Conservation (phyloP, 164 flowering plant species). For the Aristolochia fimbriata region DNA sequence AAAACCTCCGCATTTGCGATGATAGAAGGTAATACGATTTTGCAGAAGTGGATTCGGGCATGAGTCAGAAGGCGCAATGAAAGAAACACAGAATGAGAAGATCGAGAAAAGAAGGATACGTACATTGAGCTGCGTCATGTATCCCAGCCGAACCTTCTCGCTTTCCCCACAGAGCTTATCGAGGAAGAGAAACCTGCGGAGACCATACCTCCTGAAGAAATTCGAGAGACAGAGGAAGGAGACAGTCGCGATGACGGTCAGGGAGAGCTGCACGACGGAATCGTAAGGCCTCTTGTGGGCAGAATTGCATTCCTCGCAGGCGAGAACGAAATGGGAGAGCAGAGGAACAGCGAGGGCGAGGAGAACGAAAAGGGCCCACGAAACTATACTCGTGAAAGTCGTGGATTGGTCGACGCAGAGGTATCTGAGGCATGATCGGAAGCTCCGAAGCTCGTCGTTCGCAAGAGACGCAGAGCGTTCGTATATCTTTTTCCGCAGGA, state of each 20-base stretch:
- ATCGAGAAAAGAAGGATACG: constrained; percentile 11
- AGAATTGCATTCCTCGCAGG: constrained; percentile 54
- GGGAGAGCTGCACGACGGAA: constrained; percentile 55
- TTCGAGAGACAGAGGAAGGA: constrained; percentile 61
- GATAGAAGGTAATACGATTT: too few relatives aligned
- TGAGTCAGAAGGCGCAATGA: background rate
- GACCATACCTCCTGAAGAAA: constrained; percentile 52
- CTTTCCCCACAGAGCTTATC: constrained; percentile 76
- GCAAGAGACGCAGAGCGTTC: constrained; percentile 2
- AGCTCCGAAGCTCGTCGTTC: constrained; percentile 58
- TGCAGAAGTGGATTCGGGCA: too few relatives aligned
- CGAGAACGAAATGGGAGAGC: constrained; percentile 56
- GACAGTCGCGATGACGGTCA: constrained; percentile 47
- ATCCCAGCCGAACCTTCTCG: constrained; percentile 55
- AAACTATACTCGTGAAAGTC: constrained; percentile 27
- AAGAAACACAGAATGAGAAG: background rate
- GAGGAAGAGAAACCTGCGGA: constrained; percentile 73
- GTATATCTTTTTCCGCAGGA: background rate
- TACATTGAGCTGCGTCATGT: constrained; percentile 66
- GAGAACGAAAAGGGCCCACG: constrained; percentile 61
- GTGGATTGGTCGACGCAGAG: constrained; percentile 86
- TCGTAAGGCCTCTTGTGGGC: constrained; percentile 60
- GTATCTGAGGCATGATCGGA: constrained; percentile 64
- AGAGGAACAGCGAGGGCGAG: constrained; percentile 50
- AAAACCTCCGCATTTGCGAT: too few relatives aligned